phyloP scores from a whole-genome alignment of 2,329 filamentous ascomycete genomes.

The Rhinocladiella similis region DNA sequence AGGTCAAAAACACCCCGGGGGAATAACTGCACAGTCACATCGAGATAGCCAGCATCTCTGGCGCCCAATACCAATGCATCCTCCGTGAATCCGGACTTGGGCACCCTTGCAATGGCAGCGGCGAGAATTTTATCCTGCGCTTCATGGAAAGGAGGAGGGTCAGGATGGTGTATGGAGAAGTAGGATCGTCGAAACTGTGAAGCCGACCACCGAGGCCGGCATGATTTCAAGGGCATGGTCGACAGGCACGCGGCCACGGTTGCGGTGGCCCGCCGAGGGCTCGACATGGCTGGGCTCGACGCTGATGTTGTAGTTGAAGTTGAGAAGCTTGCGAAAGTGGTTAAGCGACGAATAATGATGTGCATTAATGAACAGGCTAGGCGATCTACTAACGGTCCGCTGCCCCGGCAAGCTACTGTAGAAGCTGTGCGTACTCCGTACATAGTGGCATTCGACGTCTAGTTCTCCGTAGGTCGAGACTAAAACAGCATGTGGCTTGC shows the following conservation, averaged over 20 bases:
- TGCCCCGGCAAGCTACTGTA: not conserved
- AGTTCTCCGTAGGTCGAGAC: not conserved
- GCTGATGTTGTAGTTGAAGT: not conserved
- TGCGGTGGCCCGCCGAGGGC: not conserved
- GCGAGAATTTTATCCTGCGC: slow-evolving; percentile 76
- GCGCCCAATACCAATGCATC: slow-evolving; percentile 74
- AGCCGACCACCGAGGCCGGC: not conserved
- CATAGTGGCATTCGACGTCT: not conserved
- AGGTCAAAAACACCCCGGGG: slow-evolving; percentile 78
- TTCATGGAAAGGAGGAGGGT: slow-evolving; percentile 63
- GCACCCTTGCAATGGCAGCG: slow-evolving; percentile 77
- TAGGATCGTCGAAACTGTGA: slow-evolving; percentile 45
- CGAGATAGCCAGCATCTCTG: slow-evolving; percentile 79
- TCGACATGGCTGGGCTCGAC: not conserved
- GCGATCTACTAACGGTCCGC: not conserved
- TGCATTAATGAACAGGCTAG: not conserved
- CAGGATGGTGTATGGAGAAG: slow-evolving; percentile 72
- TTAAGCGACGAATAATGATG: not conserved
- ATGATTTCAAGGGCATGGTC: not conserved
- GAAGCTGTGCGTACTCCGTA: not conserved
- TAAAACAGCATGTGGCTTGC: not conserved
- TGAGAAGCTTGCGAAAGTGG: not conserved
- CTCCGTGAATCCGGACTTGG: slow-evolving; percentile 76
- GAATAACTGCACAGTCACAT: slow-evolving; percentile 81
- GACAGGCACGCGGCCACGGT: not conserved